phyloP scores from a whole-genome alignment of 164 flowering plant species.

The Cinnamomum micranthum region DNA sequence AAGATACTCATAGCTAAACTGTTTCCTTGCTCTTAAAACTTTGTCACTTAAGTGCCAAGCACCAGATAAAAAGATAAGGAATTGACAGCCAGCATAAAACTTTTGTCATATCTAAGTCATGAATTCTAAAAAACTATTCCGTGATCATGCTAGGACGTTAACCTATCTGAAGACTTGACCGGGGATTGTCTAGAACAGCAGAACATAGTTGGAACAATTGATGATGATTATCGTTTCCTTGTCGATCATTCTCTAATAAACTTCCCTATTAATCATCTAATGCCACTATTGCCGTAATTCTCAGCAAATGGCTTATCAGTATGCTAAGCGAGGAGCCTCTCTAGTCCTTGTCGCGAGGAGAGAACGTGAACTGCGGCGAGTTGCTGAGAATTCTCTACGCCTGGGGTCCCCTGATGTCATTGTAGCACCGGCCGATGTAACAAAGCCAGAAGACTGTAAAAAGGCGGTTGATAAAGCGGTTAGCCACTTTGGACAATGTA shows the following conservation, averaged over 20 bases:
- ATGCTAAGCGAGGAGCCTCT: conserved; percentile 52
- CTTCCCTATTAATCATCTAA: not conserved
- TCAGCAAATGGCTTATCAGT: conserved; percentile 58
- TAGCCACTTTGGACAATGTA: conserved; percentile 48
- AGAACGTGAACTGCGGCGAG: conserved; percentile 38
- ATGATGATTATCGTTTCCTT: not conserved
- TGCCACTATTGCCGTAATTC: not conserved
- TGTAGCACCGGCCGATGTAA: conserved; percentile 43
- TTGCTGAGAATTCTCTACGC: conserved; percentile 30
- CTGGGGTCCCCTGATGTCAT: conserved; percentile 56
- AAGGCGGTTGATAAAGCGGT: conserved; percentile 36
- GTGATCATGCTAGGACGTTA: too few species aligned
- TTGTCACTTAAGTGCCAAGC: not conserved
- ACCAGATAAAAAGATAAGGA: not conserved
- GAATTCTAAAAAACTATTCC: too few species aligned
- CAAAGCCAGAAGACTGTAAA: conserved; percentile 41
- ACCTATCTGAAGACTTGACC: too few species aligned
- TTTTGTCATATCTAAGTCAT: too few species aligned
- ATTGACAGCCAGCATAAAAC: too few species aligned
- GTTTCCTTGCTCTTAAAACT: not conserved
- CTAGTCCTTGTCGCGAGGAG: conserved; percentile 54
- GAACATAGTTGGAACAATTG: not conserved
- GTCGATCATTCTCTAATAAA: not conserved
- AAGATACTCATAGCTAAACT: too few species aligned
- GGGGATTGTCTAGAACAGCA: not conserved